Percentiles rank a stretch among this genome's conserved stretches.
Conservation (phyloP, 2,329 filamentous ascomycete species). For the Stemphylium beticola region DNA sequence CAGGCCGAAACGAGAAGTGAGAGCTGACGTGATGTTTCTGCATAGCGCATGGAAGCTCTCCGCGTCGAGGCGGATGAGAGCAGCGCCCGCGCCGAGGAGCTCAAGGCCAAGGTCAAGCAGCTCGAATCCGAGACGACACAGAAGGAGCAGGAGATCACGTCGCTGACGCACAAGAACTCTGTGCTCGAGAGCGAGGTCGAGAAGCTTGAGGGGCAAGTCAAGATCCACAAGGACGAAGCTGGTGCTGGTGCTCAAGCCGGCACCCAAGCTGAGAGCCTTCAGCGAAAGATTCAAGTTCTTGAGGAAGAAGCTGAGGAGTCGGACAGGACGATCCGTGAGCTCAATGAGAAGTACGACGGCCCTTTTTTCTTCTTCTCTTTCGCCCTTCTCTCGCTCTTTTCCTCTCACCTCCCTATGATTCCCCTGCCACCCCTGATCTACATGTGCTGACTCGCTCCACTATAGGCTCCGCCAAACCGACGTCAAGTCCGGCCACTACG, state of each 20-base stretch:
- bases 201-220: slow-evolving; percentile 83
- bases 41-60: slow-evolving; percentile 91
- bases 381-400: background rate
- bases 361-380: slow-evolving; percentile 23
- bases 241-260: slow-evolving; percentile 82
- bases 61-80: slow-evolving; percentile 92
- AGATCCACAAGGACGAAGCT: slow-evolving; percentile 85
- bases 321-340: slow-evolving; percentile 94
- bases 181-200: slow-evolving; percentile 89
- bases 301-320: slow-evolving; percentile 98
- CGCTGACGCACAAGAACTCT: slow-evolving; percentile 92
- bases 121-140: slow-evolving; percentile 93
- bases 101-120: slow-evolving; percentile 82
- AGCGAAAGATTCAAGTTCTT: slow-evolving; percentile 90
- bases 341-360: slow-evolving; percentile 90
- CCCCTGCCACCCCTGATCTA: slow-evolving; percentile 4
- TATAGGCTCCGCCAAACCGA: slow-evolving; percentile 95
- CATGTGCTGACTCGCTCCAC: slow-evolving; percentile 27
- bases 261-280: slow-evolving; percentile 88
- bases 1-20: background rate
- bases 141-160: slow-evolving; percentile 98
- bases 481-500: slow-evolving; percentile 98
- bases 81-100: slow-evolving; percentile 80
- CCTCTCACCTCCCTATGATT: background rate
- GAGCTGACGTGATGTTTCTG: slow-evolving; percentile 30